Conservation (phyloP, 345 rosid genomes). For the Eutrema yunnanense region DNA sequence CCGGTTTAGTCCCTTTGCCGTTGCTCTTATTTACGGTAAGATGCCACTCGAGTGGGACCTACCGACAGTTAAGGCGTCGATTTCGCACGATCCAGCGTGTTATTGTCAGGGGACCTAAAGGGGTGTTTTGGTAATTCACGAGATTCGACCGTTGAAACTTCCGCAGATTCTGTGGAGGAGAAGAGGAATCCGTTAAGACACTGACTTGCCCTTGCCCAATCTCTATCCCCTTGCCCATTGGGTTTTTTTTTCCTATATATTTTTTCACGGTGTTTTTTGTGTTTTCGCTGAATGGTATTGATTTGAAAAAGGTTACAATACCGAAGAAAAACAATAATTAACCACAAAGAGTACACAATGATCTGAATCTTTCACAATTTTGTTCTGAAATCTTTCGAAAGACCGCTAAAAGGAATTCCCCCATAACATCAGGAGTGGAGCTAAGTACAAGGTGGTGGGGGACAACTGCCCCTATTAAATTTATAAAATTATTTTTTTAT, state of each 20-base stretch:
- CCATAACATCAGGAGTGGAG: too few species aligned
- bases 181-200: conserved; percentile 23
- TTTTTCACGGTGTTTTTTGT: too few species aligned
- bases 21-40: conserved; percentile 34
- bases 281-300: too few species aligned
- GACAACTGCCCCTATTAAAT: too few species aligned
- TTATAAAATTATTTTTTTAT: too few species aligned
- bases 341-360: too few species aligned
- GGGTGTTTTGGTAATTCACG: conserved; percentile 26
- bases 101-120: conserved; percentile 19
- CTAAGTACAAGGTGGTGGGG: too few species aligned
- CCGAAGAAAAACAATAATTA: too few species aligned
- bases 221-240: neutral
- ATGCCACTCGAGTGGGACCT: conserved; percentile 41
- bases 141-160: conserved; percentile 28
- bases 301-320: too few species aligned
- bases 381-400: too few species aligned
- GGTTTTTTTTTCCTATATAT: neutral
- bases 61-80: conserved; percentile 81
- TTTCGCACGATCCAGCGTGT: conserved; percentile 39
- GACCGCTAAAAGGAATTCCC: too few species aligned
- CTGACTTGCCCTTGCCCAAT: neutral
- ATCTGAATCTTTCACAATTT: too few species aligned
- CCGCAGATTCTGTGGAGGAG: conserved; percentile 29
- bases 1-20: conserved; percentile 12